phyloP scores from a whole-genome alignment of 1,284 basidiomycete species.

The Ustilago shanxiensis region DNA sequence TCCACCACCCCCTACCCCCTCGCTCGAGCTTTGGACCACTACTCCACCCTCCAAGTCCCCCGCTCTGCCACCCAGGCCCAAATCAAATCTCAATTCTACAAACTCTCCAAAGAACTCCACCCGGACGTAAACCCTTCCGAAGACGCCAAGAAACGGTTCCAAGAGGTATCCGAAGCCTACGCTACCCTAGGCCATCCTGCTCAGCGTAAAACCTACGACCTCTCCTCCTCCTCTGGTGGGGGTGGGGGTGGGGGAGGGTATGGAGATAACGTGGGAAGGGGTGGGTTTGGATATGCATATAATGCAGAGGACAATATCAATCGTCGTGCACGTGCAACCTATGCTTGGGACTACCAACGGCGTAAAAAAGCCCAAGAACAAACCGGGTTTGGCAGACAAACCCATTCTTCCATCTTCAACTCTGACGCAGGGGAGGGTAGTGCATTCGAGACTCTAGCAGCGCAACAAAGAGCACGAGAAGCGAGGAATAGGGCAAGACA shows the following conservation, averaged over 20 bases:
- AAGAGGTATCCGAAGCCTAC: conserved; percentile 67
- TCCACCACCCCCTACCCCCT: background rate
- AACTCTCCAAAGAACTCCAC: conserved; percentile 67
- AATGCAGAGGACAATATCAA: conserved; percentile 49
- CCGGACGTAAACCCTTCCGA: conserved; percentile 65
- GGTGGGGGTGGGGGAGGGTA: conserved; percentile 7
- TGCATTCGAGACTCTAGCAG: conserved; percentile 45
- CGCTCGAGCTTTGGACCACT: conserved; percentile 31
- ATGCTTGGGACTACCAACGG: conserved; percentile 67
- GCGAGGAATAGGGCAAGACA: conserved; percentile 33
- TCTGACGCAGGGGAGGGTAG: background rate
- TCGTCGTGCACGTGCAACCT: conserved; percentile 59
- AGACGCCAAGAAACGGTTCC: conserved; percentile 65
- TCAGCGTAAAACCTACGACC: conserved; percentile 27
- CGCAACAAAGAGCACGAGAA: conserved; percentile 37
- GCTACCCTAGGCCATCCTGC: conserved; percentile 54
- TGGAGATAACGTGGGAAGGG: conserved; percentile 28
- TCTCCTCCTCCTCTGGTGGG: background rate
- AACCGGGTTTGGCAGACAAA: conserved; percentile 15
- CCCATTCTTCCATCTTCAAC: conserved; percentile 22
- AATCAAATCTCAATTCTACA: conserved; percentile 69
- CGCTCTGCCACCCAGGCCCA: conserved; percentile 60
- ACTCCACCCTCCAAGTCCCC: conserved; percentile 50
- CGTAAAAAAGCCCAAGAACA: conserved; percentile 22
- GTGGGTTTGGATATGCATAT: conserved; percentile 34